Percentiles rank a stretch among this genome's conserved stretches.
Evolutionary conservation across 2,329 filamentous ascomycete species (phyloP).

Genomic region (Reticulascus tulasneorum): DNA sequence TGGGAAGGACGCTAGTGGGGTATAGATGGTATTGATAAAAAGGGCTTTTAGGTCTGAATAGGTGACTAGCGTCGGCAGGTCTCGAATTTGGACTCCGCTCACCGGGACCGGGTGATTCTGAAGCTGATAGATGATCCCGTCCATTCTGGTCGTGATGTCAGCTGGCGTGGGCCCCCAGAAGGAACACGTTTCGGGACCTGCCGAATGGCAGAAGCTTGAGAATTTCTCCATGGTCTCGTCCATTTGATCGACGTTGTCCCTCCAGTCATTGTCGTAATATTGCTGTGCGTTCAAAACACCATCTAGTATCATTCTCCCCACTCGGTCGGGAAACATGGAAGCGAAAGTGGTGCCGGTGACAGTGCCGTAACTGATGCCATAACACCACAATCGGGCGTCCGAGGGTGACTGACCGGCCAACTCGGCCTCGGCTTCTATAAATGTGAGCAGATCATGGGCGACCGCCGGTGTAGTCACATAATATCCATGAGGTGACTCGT

Average conservation of each 20-base stretch:
- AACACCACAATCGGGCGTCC: constrained; percentile 23
- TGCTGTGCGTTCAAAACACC: constrained; percentile 19
- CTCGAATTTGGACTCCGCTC: constrained; percentile 13
- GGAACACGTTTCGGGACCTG: background rate
- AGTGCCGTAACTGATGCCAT: constrained; percentile 26
- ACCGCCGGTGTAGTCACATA: constrained; percentile 26
- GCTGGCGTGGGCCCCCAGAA: constrained; percentile 20
- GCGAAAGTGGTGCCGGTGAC: constrained; percentile 25
- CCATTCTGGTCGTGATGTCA: constrained; percentile 21
- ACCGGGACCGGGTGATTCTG: constrained; percentile 20
- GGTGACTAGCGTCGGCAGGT: constrained; percentile 19
- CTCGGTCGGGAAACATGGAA: constrained; percentile 33
- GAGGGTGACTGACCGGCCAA: constrained; percentile 15
- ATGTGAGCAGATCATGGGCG: constrained; percentile 25
- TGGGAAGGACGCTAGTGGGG: constrained; percentile 19
- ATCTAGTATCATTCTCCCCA: constrained; percentile 32
- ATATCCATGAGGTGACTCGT: constrained; percentile 22
- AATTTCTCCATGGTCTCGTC: constrained; percentile 18
- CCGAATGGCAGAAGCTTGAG: constrained; percentile 11
- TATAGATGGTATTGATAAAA: constrained; percentile 19
- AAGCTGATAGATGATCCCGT: constrained; percentile 20
- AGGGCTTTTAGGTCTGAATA: constrained; percentile 25
- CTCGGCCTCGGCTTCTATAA: constrained; percentile 23
- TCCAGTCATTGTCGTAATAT: constrained; percentile 21
- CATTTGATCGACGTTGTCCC: constrained; percentile 17